Conservation (phyloP, 345 rosid species). For the Citrus maxima region DNA sequence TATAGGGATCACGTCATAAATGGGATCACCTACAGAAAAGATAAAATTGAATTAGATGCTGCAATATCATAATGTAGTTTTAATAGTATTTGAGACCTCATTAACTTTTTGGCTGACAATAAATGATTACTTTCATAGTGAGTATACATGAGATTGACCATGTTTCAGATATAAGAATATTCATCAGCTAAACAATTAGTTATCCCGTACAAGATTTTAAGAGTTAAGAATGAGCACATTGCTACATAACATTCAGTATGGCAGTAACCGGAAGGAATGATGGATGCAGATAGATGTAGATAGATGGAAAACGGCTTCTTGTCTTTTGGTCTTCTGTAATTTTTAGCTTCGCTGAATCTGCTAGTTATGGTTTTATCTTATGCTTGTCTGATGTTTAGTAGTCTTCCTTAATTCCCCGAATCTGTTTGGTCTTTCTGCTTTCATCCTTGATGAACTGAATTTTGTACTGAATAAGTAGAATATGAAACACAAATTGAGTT, state of each 20-base stretch:
- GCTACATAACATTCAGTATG: background rate
- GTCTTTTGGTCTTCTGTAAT: background rate
- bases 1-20: conserved; percentile 75
- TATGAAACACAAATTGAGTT: background rate
- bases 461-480: background rate
- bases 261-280: background rate
- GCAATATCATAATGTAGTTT: background rate
- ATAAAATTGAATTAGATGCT: conserved; percentile 7
- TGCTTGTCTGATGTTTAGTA: background rate
- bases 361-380: background rate
- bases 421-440: background rate
- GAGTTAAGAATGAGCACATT: background rate
- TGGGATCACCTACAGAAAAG: conserved; percentile 71
- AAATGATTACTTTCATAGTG: background rate
- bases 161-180: background rate
- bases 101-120: background rate
- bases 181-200: background rate
- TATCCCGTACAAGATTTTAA: background rate
- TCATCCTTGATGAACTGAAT: background rate
- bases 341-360: background rate
- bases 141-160: background rate
- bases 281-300: background rate
- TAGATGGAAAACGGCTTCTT: background rate
- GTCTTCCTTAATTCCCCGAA: background rate
- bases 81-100: background rate